These are phyloP conservation scores for Plasmodium yoelii DNA, from an alignment of 169 alveolate genomes.

Conservation along the genomic window DNA sequence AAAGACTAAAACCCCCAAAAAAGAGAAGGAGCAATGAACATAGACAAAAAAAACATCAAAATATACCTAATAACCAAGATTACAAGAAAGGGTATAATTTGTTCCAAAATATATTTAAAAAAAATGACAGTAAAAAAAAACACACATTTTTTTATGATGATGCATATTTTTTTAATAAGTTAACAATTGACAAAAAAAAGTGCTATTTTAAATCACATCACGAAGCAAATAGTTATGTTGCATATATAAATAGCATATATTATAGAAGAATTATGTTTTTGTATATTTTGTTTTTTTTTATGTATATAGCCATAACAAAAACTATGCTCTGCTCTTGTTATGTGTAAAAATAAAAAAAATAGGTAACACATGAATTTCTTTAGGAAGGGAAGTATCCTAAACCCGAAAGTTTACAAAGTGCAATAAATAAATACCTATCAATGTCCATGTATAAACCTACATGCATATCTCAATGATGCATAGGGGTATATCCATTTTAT, in stretches of 20 bases:
- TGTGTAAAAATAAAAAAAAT: too few relatives aligned
- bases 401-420: too few relatives aligned
- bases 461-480: too few relatives aligned
- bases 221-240: conserved; percentile 35
- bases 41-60: neutral
- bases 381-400: too few relatives aligned
- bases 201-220: conserved; percentile 37
- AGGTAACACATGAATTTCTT: too few relatives aligned
- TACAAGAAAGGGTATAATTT: neutral
- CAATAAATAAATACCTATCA: too few relatives aligned
- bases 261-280: conserved; percentile 34
- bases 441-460: too few relatives aligned
- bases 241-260: conserved; percentile 44
- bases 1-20: conserved; percentile 13
- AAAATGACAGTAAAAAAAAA: conserved; percentile 2
- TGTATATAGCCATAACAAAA: conserved; percentile 12
- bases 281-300: conserved; percentile 30
- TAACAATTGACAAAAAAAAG: conserved; percentile 10
- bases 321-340: neutral
- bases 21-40: neutral
- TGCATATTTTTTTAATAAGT: neutral
- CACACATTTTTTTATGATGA: neutral
- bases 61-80: neutral
- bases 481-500: too few relatives aligned
- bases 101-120: conserved; percentile 1